Evolutionary conservation across 202 grass and related monocot species (phyloP).

Genomic region (Carex arenaria): DNA sequence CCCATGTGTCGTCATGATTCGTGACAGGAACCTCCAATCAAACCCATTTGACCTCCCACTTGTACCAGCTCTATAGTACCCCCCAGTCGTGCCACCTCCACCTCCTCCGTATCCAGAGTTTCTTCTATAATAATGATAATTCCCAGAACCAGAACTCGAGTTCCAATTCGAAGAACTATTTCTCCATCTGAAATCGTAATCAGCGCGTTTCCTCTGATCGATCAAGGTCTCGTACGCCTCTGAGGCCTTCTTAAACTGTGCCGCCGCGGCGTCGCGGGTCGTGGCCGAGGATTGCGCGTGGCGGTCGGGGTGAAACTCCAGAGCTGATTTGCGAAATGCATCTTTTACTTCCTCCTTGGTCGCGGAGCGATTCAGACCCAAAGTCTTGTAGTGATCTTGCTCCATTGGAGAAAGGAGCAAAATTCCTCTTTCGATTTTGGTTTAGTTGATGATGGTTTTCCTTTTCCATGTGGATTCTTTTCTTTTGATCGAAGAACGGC

Average conservation of each 20-base stretch:
- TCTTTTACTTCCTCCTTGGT: constrained; percentile 12
- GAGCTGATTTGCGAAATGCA: constrained; percentile 11
- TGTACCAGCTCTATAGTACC: neutral
- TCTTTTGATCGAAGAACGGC: neutral
- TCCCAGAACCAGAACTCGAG: neutral
- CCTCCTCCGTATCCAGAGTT: neutral
- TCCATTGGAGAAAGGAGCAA: constrained; percentile 4
- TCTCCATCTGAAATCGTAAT: constrained; percentile 14
- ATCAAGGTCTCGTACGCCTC: constrained; percentile 22
- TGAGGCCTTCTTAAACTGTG: constrained; percentile 1
- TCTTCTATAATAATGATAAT: constrained; percentile 10
- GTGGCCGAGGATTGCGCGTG: neutral
- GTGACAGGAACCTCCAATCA: neutral
- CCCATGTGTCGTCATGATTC: neutral
- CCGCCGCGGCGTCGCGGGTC: neutral
- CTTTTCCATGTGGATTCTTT: neutral
- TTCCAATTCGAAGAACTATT: neutral
- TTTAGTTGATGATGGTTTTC: neutral
- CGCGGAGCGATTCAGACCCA: neutral
- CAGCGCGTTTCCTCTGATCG: neutral
- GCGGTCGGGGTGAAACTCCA: constrained; percentile 14
- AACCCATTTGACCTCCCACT: neutral
- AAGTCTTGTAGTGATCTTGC: constrained; percentile 19
- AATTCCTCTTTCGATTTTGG: neutral
- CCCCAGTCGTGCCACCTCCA: neutral